Evolutionary conservation across 805 yeast genomes (phyloP), one percentile per base, ranked within the genome.

Genomic region (Kuraishia piskuri): DNA sequence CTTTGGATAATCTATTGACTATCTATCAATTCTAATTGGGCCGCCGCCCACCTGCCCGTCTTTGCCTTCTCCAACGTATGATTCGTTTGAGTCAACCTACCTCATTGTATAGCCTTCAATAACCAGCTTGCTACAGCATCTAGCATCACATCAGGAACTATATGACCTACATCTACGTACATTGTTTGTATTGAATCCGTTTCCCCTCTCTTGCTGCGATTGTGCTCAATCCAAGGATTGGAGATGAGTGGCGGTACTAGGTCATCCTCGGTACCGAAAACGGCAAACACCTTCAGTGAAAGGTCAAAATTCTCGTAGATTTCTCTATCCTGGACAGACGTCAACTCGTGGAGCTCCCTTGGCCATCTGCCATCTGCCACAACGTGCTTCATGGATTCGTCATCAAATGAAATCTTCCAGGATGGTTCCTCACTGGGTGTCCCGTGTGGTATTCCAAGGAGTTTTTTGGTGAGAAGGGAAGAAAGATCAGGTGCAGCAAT

Each of bases 401-500:
- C 24, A 19, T 45, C 49, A 26, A 23, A 47, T 14, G 49, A 22
- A 22, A 47, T 21, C 25, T 26, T 23, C 4, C 49, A 26, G 7
- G 31, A 6, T 10, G 40, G 40, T 12, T 31, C 40, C 14, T 31
- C 17, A 12, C 7, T 31, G 9, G 40, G 40, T 6, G 10, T 21
- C n/a, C 22, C 26, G 26, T 46, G 31, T 21, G 23, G 49, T 8
- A 23, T 23, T 22, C 23, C 23, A 17, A 22, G 49, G 23, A 21
- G 23, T 19, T 23, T 22, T 19, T 22, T 46, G 20, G 17, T 46
- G 59, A 82, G 63, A 57, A 82, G 65, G 8, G 73, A 62, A 10
- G 77, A 64, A 55, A 81, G 63, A 54, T 75, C 76, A 8, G 76
- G 71, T 53, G 77, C 70, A 2, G 84, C 84, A 49, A 82, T 68